A percentile compares a stretch with the other conserved stretches of the same genome.
Conservation (phyloP, 176 grass and related monocot species). For the Oryza glaberrima region DNA sequence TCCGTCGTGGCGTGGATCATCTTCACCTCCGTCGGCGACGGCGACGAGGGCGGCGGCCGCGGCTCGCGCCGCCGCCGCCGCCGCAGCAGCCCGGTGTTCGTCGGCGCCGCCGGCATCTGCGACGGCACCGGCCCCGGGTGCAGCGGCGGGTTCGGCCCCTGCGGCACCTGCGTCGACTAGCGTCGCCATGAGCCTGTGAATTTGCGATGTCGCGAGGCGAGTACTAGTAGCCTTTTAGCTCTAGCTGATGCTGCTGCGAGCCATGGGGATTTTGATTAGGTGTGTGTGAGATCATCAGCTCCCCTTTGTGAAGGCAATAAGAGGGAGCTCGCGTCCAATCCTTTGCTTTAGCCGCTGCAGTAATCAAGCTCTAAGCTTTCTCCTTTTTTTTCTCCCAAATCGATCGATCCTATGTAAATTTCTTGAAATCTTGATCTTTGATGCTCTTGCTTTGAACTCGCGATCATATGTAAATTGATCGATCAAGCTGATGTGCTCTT, state of each 20-base stretch:
- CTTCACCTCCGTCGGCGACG: constrained; percentile 60
- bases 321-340: constrained; percentile 18
- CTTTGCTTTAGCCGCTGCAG: not conserved
- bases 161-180: constrained; percentile 55
- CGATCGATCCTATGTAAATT: not conserved
- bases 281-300: not conserved
- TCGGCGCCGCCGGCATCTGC: constrained; percentile 56
- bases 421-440: not conserved
- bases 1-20: constrained; percentile 82
- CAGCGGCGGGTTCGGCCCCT: constrained; percentile 56
- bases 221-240: not conserved
- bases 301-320: constrained; percentile 51
- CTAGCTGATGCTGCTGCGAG: not conserved
- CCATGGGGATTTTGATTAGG: not conserved
- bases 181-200: not conserved
- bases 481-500: not conserved
- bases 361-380: not conserved
- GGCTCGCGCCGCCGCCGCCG: constrained; percentile 19
- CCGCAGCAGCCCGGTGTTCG: constrained; percentile 50
- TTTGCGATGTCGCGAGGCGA: not conserved
- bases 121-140: constrained; percentile 58
- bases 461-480: too few relatives aligned
- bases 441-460: not conserved
- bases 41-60: not conserved
- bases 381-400: not conserved